Evolutionary conservation across 257 asterid genomes (phyloP).

Genomic region (Linaria vulgaris): DNA sequence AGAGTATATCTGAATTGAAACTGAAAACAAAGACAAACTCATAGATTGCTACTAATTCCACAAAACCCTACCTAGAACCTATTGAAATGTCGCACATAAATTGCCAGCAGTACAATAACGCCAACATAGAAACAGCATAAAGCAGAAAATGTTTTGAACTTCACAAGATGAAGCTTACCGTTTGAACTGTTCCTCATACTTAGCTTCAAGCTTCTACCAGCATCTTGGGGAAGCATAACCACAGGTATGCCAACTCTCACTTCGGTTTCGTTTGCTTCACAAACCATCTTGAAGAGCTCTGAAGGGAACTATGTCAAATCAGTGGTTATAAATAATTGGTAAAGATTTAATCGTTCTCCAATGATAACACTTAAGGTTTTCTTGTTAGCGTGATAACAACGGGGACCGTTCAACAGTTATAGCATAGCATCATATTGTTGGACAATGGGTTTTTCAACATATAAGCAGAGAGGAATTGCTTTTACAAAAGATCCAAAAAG

Average conservation of each 20-base stretch:
- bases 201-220: constrained; percentile 64
- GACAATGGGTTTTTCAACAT: background rate
- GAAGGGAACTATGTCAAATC: constrained; percentile 24
- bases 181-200: constrained; percentile 48
- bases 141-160: constrained; percentile 4
- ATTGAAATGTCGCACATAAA: background rate
- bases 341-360: background rate
- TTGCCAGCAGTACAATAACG: background rate
- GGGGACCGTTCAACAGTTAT: background rate
- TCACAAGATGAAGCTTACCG: constrained; percentile 47
- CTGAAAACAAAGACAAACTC: constrained; percentile 46
- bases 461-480: constrained; percentile 10
- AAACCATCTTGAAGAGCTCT: constrained; percentile 99
- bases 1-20: constrained; percentile 83
- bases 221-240: constrained; percentile 94
- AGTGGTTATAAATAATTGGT: background rate
- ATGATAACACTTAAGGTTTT: background rate
- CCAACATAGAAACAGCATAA: background rate
- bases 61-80: constrained; percentile 1
- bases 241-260: constrained; percentile 68
- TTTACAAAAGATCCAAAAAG: background rate
- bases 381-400: background rate
- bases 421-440: constrained; percentile 1
- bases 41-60: constrained; percentile 15
- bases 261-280: constrained; percentile 73